These are phyloP conservation scores for Linum lewisii DNA, from an alignment of 345 rosid genomes.

Conservation along the genomic window DNA sequence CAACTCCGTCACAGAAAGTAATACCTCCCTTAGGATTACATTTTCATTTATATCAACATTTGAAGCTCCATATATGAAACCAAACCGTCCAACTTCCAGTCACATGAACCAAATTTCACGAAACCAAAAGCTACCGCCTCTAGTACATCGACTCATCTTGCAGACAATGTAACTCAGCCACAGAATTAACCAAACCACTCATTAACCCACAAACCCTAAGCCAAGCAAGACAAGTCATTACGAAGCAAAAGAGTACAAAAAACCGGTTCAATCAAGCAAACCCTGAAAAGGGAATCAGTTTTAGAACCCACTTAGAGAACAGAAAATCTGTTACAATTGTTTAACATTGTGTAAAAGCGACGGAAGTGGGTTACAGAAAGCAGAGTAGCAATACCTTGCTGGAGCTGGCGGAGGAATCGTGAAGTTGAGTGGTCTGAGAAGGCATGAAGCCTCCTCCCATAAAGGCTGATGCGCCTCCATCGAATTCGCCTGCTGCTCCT, in stretches of 20 bases:
- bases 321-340: too few species aligned
- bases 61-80: too few species aligned
- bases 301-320: too few species aligned
- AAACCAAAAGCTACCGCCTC: neutral
- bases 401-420: conserved; percentile 33
- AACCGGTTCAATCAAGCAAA: too few species aligned
- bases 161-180: neutral
- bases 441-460: conserved; percentile 96
- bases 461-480: conserved; percentile 59
- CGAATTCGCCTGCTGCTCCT: conserved; percentile 45
- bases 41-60: too few species aligned
- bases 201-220: neutral
- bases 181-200: neutral
- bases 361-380: neutral
- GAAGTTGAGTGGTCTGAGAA: conserved; percentile 47
- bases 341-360: neutral
- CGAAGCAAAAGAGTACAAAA: neutral
- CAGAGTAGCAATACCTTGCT: conserved; percentile 28
- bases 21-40: too few species aligned
- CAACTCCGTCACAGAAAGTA: too few species aligned
- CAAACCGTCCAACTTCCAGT: neutral
- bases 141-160: neutral
- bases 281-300: too few species aligned
- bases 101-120: neutral
- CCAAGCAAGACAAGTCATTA: neutral